These are phyloP conservation scores for Eucalyptus tenuipes DNA, from an alignment of 345 rosid species.

Conservation along the genomic window DNA sequence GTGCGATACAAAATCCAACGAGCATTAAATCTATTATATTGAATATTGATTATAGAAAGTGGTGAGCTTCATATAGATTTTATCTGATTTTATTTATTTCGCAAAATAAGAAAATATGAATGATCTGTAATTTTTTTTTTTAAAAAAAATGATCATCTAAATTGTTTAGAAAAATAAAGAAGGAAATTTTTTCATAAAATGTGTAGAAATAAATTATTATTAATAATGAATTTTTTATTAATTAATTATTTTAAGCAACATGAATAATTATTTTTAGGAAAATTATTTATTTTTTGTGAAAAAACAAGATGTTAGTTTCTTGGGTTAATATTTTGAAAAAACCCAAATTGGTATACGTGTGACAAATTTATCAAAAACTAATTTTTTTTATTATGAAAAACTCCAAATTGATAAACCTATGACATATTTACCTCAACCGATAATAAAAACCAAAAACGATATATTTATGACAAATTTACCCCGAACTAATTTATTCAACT, in stretches of 20 bases:
- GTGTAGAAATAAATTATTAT: too few species aligned
- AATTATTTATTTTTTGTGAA: too few species aligned
- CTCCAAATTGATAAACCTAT: fast-evolving
- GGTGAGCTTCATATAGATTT: background rate
- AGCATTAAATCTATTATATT: background rate
- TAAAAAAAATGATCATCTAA: fast-evolving
- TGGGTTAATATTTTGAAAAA: fast-evolving
- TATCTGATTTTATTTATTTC: fast-evolving
- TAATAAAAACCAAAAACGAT: fast-evolving
- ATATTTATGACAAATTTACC: too few species aligned
- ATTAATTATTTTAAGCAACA: too few species aligned
- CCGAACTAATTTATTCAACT: fast-evolving
- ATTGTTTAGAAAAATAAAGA: fast-evolving
- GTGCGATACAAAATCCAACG: background rate
- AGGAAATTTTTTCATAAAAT: too few species aligned
- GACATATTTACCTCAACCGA: fast-evolving
- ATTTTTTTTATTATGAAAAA: too few species aligned
- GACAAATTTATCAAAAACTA: fast-evolving
- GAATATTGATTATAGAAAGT: background rate
- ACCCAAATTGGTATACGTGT: fast-evolving
- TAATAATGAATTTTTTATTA: too few species aligned
- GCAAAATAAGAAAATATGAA: fast-evolving
- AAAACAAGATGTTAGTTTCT: too few species aligned
- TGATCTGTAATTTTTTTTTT: too few species aligned
- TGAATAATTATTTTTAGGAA: too few species aligned